Base-by-base conservation (phyloP, 2,329 filamentous ascomycete genomes). In the Ascosphaera aggregata region DNA sequence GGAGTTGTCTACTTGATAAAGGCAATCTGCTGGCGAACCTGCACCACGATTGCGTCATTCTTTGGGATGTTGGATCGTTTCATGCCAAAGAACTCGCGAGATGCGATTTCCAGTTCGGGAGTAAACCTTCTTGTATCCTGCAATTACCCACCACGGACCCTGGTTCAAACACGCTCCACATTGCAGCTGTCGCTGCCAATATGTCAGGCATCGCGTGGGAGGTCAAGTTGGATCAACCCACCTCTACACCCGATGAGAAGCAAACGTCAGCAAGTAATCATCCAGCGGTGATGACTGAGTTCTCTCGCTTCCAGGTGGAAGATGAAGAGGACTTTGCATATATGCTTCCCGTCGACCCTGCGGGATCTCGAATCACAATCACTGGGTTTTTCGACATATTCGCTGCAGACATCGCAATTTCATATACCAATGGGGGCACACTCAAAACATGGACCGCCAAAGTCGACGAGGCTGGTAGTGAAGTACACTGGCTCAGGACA, bases 371-470 rank as follows among this genome's bases (percentile, higher is more conserved):
- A 31, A 70, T 75, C 1, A 65, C 75, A 2, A 69, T 73, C 9
- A 80, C 80, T 3, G 80, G 77, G 0, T 91, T 84, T 44, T 66
- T 92, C 22, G 84, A 93, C 54, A 71, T 80, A 0, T 92, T 93
- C 53, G 79, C 82, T 9, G 73, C 76, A 31, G 84, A 93, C 51
- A 73, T 91, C 38, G 82, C 81, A 9, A 73, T 92, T 18, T 89
- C 84, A 1, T 92, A 89, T 52, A 86, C 79, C 0, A 64, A 70
- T 17, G 67, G 66, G 8, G 85, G 84, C 0, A 62, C 75, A 4
- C 67, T 93, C 34, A 73, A 78, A 43, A 86, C 85, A 31, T 92
- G 84, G 82, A 84, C 84, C 2, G 80, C 80, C 2, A 72, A 76
- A 40, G 66, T 92, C 27, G 69, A 82, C 47, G 53, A 61, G 3